Base-by-base conservation (phyloP, 352 stramenopile species). In the Phytophthora fragariaefolia region DNA sequence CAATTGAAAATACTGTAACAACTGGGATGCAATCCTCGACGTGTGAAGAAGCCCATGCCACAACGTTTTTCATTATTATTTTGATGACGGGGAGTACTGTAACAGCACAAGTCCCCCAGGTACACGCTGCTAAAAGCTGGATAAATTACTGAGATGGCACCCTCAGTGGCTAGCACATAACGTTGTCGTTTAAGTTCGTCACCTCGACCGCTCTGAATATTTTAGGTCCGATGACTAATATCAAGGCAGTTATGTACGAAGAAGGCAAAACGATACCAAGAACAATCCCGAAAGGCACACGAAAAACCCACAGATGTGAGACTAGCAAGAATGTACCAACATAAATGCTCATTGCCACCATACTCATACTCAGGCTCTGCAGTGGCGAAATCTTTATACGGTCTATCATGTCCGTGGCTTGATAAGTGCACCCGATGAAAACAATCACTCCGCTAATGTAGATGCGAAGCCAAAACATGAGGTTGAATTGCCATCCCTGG, bases 1-100 rank as follows among this genome's bases (percentile, higher is more conserved):
- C 69, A 20, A 81, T 71, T 1, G 71, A 71, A 20, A 79, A 74
- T 7, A 82, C 62, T 4, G 65, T 57, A 3, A 66, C 63, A 6
- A 73, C 50, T 1, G 69, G 69, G 5, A 81, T 22, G 18, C 66
- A 67, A 27, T 81, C 69, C 47, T 72, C 63, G 17, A 76, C 47
- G 2, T 72, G 63, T 0, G 42, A 42, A 1, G 40, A 68, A 1
- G 54, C 48, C 26, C 61, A 64, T 4, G 69, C 69, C 7, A 75
- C 54, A 6, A 74, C 15, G 32, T 81, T 70, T 20, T 76, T 69
- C 48, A 71, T 55, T 1, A 71, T 6, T 6, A 76, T 42, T 40
- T 77, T 73, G 10, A 40, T 58, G 12, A 53, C n/a, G 3, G 68
- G 62, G 20, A 76, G 56, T n/a, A n/a, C n/a, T n/a, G n/a, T 13